phyloP scores from a whole-genome alignment of 257 asterid genomes.

The Solanum infundibuliforme region DNA sequence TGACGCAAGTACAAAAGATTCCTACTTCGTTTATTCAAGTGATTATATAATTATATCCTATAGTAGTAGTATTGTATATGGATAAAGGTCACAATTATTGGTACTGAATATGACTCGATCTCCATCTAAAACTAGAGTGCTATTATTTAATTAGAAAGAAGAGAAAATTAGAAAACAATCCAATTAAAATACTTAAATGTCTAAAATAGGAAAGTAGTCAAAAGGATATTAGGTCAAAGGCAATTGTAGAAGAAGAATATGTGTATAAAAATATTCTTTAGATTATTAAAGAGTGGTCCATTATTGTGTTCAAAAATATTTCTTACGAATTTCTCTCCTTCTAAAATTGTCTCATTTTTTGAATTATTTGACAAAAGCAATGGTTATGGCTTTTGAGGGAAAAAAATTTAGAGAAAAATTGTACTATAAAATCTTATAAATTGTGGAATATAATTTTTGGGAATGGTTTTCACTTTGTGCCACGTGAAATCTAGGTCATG shows the following conservation, averaged over 20 bases:
- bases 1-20: neutral
- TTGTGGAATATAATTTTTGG: neutral
- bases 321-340: neutral
- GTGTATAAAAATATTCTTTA: neutral
- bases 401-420: neutral
- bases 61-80: neutral
- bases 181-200: neutral
- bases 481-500: neutral
- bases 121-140: neutral
- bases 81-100: neutral
- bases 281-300: neutral
- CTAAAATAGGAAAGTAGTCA: neutral
- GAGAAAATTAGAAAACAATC: neutral
- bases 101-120: constrained; percentile 4
- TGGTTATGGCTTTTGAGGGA: neutral
- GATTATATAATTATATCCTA: neutral
- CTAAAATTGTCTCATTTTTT: neutral
- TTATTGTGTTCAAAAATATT: neutral
- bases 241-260: neutral
- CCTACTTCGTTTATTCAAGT: neutral
- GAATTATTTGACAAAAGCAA: neutral
- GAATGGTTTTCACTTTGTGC: neutral
- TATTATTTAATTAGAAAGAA: neutral
- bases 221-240: neutral
- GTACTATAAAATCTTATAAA: neutral